Base-by-base conservation (phyloP, 257 asterid genomes). In the Gentiana macrophylla region DNA sequence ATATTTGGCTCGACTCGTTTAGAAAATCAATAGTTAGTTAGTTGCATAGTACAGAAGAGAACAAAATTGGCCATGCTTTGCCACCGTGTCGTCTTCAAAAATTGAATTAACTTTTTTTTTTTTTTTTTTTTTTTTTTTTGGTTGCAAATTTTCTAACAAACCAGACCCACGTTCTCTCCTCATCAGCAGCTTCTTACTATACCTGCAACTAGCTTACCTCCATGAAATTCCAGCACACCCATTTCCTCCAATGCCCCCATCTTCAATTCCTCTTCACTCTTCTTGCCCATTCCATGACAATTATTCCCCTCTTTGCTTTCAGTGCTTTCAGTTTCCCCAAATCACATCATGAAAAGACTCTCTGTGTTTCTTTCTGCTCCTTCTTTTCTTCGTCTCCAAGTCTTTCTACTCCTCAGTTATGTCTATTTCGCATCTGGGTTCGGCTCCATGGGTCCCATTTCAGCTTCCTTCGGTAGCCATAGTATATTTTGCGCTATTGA, bases 401-500 rank as follows among this genome's bases (percentile, higher is more conserved):
- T 76, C 69, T 43, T 74, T 7, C 4, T 60, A 13, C 57, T 77
- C 4, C 67, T 77, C 36, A 1, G 68, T 32, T 54, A 63, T n/a
- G 9, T 60, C 54, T 57, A 65, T 63, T 65, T 78, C 3, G 82
- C 77, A 10, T 61, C 64, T 64, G 96, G 90, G 52, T 79, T 87
- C 63, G 98, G 98, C 54, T 77, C 90, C 12, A 87, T 78, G 94
- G 91, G 81, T 53, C 81, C 98, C 37, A 87, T 91, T 37, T 69
- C 96, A 0, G 92, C 98, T 9, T 80, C 98, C 3, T 87, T 74
- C 51, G 96, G 98, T 6, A 75, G 73, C 8, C 50, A 68, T 69
- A 70, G 83, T 12, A 64, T 83, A 52, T 91, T 91, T 66, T 91
- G 94, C 53, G 95, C 94, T 74, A 87, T 91, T 60, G 98, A 91